Conservation (phyloP, 2,329 filamentous ascomycete genomes). For the Beauveria sp. region DNA sequence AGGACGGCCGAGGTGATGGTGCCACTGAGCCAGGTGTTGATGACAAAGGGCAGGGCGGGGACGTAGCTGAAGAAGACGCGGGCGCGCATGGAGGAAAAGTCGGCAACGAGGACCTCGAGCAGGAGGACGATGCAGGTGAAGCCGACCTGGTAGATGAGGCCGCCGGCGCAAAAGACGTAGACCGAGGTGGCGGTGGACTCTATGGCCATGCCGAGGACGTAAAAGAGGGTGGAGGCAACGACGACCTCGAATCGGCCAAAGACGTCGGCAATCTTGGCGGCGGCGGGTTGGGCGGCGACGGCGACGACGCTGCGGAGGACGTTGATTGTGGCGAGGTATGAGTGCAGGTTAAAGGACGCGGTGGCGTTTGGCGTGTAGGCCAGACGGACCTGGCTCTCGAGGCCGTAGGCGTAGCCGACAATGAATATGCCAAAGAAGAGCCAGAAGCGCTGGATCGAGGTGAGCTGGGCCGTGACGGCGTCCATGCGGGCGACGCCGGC, state of each 20-base stretch:
- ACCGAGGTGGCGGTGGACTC: constrained; percentile 43
- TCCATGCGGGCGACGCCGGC: constrained; percentile 47
- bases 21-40: constrained; percentile 59
- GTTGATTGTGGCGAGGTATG: constrained; percentile 50
- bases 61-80: constrained; percentile 56
- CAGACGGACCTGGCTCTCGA: constrained; percentile 45
- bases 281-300: constrained; percentile 49
- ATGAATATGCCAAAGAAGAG: constrained; percentile 52
- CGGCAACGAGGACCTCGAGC: constrained; percentile 53
- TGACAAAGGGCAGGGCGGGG: constrained; percentile 50
- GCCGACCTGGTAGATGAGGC: constrained; percentile 50
- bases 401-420: constrained; percentile 51
- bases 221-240: constrained; percentile 47
- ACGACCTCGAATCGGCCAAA: constrained; percentile 56
- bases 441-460: constrained; percentile 36
- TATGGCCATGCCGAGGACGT: constrained; percentile 45
- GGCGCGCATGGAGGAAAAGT: constrained; percentile 51
- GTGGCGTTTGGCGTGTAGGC: constrained; percentile 51
- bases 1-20: constrained; percentile 46
- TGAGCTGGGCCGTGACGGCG: constrained; percentile 39
- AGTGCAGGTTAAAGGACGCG: constrained; percentile 42
- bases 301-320: constrained; percentile 52
- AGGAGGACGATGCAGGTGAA: constrained; percentile 51
- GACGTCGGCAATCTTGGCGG: constrained; percentile 55
- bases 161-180: constrained; percentile 43